These are phyloP conservation scores for Paratinospora sagittata DNA, from an alignment of 164 flowering plant species.

Conservation along the genomic window DNA sequence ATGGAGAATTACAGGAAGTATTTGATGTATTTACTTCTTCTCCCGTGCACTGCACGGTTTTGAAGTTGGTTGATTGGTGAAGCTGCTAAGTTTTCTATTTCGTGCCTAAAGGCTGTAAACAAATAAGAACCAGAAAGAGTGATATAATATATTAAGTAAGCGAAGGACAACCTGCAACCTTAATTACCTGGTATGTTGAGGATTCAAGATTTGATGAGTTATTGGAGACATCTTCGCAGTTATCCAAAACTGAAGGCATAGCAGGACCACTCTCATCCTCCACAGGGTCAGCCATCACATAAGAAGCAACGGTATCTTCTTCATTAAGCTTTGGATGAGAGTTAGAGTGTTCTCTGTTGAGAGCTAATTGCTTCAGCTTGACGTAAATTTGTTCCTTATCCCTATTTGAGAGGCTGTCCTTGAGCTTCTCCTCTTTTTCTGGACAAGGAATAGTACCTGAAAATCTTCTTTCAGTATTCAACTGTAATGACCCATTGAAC, in stretches of 20 bases:
- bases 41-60: too few relatives aligned
- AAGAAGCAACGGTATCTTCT: constrained; percentile 16
- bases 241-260: constrained; percentile 9
- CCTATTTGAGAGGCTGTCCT: constrained; percentile 14
- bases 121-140: neutral
- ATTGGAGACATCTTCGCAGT: constrained; percentile 19
- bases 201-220: constrained; percentile 28
- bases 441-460: constrained; percentile 19
- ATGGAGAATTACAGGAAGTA: too few relatives aligned
- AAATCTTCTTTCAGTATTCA: constrained; percentile 16
- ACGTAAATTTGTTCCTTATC: constrained; percentile 18
- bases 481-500: neutral
- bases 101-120: too few relatives aligned
- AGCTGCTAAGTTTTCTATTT: too few relatives aligned
- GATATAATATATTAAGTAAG: too few relatives aligned
- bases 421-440: constrained; percentile 24
- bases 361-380: constrained; percentile 40
- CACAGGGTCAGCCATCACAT: constrained; percentile 11
- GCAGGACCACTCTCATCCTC: constrained; percentile 12
- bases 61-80: too few relatives aligned
- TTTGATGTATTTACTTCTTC: too few relatives aligned
- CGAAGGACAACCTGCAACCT: neutral
- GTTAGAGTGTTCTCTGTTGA: constrained; percentile 12
- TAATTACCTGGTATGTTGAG: constrained; percentile 38
- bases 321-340: constrained; percentile 7